Evolutionary conservation across 2,329 filamentous ascomycete species (phyloP).

Genomic region (Lecanicillium sp.): DNA sequence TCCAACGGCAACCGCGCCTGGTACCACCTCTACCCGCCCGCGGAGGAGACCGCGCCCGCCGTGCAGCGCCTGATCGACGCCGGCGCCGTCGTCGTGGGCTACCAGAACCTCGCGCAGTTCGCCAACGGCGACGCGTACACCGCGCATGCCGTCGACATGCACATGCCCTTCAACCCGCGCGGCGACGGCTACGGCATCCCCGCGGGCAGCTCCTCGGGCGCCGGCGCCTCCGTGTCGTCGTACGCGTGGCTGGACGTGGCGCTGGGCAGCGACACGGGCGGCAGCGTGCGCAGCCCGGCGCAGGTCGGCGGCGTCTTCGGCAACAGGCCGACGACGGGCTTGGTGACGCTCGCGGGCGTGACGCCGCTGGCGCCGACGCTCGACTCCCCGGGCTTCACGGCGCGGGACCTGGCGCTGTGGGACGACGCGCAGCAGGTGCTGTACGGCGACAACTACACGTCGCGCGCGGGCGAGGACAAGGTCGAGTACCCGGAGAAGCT

Average conservation of each 20-base stretch:
- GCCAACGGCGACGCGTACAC: conserved; percentile 34
- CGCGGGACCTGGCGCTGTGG: conserved; percentile 15
- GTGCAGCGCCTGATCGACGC: conserved; percentile 51
- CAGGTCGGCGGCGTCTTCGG: conserved; percentile 15
- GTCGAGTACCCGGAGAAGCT: conserved; percentile 2
- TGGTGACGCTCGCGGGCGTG: conserved; percentile 13
- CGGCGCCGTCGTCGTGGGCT: conserved; percentile 44
- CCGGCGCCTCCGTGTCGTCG: conserved; percentile 18
- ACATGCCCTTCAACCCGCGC: conserved; percentile 20
- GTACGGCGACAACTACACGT: conserved; percentile 4
- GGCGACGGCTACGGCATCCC: conserved; percentile 21
- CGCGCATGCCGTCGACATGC: conserved; percentile 32
- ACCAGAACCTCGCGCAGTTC: conserved; percentile 37
- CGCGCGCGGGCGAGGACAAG: not conserved
- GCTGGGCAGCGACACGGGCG: conserved; percentile 20
- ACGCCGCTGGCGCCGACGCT: conserved; percentile 14
- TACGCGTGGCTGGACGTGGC: conserved; percentile 22
- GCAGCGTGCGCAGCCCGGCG: conserved; percentile 16
- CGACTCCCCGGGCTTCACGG: conserved; percentile 15
- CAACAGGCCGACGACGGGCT: conserved; percentile 14
- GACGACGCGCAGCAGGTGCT: conserved; percentile 5
- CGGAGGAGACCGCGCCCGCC: conserved; percentile 38
- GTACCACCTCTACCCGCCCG: conserved; percentile 43
- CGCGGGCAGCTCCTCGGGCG: conserved; percentile 18
- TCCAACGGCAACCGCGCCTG: conserved; percentile 49